phyloP scores from a whole-genome alignment of 108 stramenopile species.

The Cyclostephanos invisitatus region DNA sequence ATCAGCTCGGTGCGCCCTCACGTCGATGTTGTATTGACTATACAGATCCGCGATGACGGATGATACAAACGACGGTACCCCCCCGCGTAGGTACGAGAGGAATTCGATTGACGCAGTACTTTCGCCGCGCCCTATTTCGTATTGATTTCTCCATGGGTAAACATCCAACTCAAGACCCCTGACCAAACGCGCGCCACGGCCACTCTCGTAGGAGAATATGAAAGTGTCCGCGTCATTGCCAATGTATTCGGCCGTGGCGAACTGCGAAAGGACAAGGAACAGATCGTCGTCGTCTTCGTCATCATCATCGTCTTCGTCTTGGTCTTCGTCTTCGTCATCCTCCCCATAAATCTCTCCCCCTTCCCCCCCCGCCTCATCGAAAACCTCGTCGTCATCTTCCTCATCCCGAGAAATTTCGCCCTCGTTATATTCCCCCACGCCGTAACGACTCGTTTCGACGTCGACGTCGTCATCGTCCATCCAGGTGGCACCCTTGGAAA shows the following conservation, averaged over 20 bases:
- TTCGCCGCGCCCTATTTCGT: not conserved
- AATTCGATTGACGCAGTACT: conserved; percentile 20
- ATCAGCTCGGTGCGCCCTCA: conserved; percentile 40
- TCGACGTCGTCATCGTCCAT: conserved; percentile 39
- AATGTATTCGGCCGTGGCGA: conserved; percentile 21
- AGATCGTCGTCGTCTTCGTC: conserved; percentile 40
- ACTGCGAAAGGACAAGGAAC: conserved; percentile 34
- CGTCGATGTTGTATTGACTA: conserved; percentile 13
- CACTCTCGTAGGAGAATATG: conserved; percentile 20
- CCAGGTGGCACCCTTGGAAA: conserved; percentile 54
- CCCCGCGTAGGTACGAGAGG: conserved; percentile 17
- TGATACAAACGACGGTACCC: conserved; percentile 42
- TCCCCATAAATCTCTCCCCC: not conserved
- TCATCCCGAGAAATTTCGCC: not conserved
- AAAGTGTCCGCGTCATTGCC: conserved; percentile 30
- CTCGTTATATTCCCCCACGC: not conserved
- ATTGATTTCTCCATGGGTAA: too few species aligned
- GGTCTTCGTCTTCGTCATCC: not conserved
- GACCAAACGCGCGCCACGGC: conserved; percentile 25
- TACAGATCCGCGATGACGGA: conserved; percentile 21
- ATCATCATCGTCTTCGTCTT: conserved; percentile 14
- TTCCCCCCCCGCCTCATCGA: not conserved
- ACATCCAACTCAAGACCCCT: conserved; percentile 13
- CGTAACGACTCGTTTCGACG: not conserved
- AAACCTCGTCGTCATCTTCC: not conserved